phyloP scores from a whole-genome alignment of 139 green algal species.

The Chlorella vulgaris region DNA sequence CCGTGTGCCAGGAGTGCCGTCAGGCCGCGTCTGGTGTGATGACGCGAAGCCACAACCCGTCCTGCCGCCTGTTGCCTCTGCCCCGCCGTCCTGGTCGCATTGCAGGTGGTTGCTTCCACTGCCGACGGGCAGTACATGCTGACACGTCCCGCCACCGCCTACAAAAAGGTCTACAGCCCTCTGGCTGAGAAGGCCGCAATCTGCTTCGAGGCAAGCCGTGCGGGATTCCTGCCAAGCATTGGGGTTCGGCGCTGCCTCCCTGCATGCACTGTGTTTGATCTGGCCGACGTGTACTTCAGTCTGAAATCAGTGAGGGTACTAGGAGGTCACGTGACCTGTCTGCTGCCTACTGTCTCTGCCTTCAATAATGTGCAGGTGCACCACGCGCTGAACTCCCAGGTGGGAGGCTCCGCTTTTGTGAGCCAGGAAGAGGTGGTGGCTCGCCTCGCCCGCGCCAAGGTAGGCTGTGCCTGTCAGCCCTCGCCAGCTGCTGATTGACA shows the following conservation, averaged over 20 bases:
- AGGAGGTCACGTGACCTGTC: neutral
- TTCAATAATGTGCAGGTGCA: conserved; percentile 37
- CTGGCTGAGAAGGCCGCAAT: conserved; percentile 66
- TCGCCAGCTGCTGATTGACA: conserved; percentile 64
- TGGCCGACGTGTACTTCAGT: neutral
- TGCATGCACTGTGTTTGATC: too few relatives aligned
- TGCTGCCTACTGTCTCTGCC: neutral
- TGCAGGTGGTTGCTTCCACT: conserved; percentile 35
- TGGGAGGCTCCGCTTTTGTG: conserved; percentile 48
- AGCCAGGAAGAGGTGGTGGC: conserved; percentile 72
- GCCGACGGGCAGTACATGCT: conserved; percentile 16
- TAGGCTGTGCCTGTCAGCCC: conserved; percentile 59
- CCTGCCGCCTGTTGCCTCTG: neutral
- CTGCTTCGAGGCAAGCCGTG: conserved; percentile 38
- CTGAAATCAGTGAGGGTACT: too few relatives aligned
- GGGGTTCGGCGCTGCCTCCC: neutral
- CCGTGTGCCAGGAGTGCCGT: too few relatives aligned
- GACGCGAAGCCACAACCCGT: neutral
- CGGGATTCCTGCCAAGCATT: neutral
- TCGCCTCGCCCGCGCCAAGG: conserved; percentile 66
- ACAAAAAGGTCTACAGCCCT: conserved; percentile 58
- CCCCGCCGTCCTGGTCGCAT: neutral
- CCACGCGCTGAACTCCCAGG: conserved; percentile 49
- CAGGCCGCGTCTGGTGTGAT: too few relatives aligned
- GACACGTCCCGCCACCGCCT: conserved; percentile 15